Conservation (phyloP, 2,329 filamentous ascomycete genomes). For the Talaromyces amestolkiae region DNA sequence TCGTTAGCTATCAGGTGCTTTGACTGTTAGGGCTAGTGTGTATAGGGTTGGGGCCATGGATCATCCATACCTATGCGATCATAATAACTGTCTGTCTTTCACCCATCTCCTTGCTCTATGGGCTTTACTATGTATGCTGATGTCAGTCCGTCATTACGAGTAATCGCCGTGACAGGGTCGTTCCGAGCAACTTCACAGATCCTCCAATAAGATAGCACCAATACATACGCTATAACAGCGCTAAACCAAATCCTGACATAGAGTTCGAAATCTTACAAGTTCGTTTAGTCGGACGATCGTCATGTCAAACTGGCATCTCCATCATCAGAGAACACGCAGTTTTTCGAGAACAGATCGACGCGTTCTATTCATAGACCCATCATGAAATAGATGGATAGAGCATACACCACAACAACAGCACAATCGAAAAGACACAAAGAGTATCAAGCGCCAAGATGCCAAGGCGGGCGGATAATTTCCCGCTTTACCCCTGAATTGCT, state of each 20-base stretch:
- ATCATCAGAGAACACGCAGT: not conserved
- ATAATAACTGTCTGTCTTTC: too few species aligned
- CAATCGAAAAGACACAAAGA: not conserved
- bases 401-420: not conserved
- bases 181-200: not conserved
- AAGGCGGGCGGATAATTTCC: not conserved
- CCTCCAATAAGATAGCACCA: not conserved
- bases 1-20: too few species aligned
- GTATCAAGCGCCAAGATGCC: not conserved
- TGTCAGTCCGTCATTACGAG: not conserved
- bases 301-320: not conserved
- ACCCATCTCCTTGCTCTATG: too few species aligned
- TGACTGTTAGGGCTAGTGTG: not conserved
- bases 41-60: not conserved
- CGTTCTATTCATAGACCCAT: not conserved
- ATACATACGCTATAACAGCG: not conserved
- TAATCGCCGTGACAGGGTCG: not conserved
- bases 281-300: not conserved
- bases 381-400: not conserved
- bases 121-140: too few species aligned
- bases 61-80: not conserved
- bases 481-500: conserved; percentile 4
- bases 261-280: not conserved
- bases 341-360: not conserved
- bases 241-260: not conserved